Evolutionary conservation across 2,329 filamentous ascomycete genomes (phyloP).

Genomic region (Aspergillus floridensis): DNA sequence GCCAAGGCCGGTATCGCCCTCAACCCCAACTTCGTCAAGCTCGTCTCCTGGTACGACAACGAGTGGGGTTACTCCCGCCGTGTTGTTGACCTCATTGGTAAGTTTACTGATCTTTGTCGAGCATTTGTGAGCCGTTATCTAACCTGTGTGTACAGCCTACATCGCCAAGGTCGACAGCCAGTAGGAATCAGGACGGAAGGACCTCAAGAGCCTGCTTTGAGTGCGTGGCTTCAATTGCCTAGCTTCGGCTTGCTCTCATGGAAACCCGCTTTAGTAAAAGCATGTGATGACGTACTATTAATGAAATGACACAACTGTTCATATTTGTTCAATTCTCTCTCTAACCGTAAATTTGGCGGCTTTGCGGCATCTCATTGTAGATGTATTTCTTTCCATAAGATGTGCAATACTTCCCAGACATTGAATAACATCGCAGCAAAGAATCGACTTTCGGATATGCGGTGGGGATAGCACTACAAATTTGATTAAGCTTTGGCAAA

Average conservation of each 20-base stretch:
- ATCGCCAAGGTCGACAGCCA: constrained; percentile 70
- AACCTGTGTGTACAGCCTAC: constrained; percentile 55
- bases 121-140: constrained; percentile 16
- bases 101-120: constrained; percentile 18
- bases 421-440: neutral
- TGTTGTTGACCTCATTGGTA: constrained; percentile 71
- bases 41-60: constrained; percentile 98
- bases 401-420: neutral
- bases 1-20: constrained; percentile 98
- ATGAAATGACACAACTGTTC: constrained; percentile 25
- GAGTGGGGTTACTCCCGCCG: constrained; percentile 99
- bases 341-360: neutral
- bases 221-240: constrained; percentile 14
- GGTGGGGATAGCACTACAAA: neutral
- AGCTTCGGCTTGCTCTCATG: constrained; percentile 5
- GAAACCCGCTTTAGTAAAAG: constrained; percentile 18
- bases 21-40: constrained; percentile 98
- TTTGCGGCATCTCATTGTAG: neutral
- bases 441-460: neutral
- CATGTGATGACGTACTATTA: constrained; percentile 29
- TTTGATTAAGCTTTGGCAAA: neutral
- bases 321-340: neutral
- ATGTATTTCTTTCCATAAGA: neutral
- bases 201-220: constrained; percentile 38
- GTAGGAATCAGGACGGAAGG: constrained; percentile 39